A percentile compares a stretch with the other conserved stretches of the same genome.
Evolutionary conservation across 805 yeast species (phyloP).

Genomic region (Phaffomyces opuntiae): DNA sequence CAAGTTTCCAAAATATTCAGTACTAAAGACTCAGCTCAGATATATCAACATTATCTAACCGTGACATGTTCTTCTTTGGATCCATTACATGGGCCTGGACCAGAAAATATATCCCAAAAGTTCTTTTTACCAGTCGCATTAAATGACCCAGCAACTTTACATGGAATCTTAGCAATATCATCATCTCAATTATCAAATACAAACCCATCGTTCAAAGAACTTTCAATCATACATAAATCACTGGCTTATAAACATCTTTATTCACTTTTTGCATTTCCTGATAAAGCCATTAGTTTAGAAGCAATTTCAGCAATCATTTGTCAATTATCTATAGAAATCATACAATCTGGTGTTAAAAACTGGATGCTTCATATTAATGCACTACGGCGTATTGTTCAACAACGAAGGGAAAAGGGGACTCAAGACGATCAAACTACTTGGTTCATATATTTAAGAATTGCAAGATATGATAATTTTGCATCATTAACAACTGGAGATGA

Average conservation of each 20-base stretch:
- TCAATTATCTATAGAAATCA: slow-evolving; percentile 9
- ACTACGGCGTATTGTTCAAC: slow-evolving; percentile 4
- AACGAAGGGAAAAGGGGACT: neutral
- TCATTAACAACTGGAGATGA: slow-evolving; percentile 8
- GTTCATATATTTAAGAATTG: slow-evolving; percentile 11
- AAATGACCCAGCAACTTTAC: slow-evolving; percentile 9
- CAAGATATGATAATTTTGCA: slow-evolving; percentile 13
- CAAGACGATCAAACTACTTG: slow-evolving; percentile 7
- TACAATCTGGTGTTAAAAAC: slow-evolving; percentile 8
- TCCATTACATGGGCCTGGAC: slow-evolving; percentile 11
- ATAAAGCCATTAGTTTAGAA: slow-evolving; percentile 3
- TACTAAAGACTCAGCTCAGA: slow-evolving; percentile 1
- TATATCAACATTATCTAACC: slow-evolving; percentile 6
- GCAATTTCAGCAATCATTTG: slow-evolving; percentile 10
- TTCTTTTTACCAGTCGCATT: slow-evolving; percentile 12
- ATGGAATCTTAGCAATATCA: slow-evolving; percentile 11
- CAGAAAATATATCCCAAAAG: slow-evolving; percentile 11
- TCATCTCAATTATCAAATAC: slow-evolving; percentile 9
- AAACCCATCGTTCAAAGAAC: slow-evolving; percentile 4
- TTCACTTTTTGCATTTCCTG: slow-evolving; percentile 1
- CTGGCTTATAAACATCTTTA: slow-evolving; percentile 9
- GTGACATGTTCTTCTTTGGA: slow-evolving; percentile 11
- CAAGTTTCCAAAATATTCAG: slow-evolving; percentile 1
- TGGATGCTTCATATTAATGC: slow-evolving; percentile 11
- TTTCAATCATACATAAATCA: slow-evolving; percentile 9